These are phyloP conservation scores for Metarhizium robertsii DNA, from an alignment of 2,329 filamentous ascomycete genomes.

Conservation along the genomic window DNA sequence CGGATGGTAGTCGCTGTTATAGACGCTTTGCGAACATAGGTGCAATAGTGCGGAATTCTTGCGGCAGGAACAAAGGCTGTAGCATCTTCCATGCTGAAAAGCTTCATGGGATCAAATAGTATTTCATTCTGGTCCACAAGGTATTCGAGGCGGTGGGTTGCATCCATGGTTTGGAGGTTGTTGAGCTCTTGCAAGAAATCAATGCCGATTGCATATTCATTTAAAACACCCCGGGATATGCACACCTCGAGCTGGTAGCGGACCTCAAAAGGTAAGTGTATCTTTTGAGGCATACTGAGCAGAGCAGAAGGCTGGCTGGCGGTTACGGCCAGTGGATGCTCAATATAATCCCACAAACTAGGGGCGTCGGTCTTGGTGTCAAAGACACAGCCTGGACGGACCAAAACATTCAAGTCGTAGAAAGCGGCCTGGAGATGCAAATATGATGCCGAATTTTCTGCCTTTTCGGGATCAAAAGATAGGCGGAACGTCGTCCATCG, in stretches of 20 bases:
- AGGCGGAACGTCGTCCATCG: conserved; percentile 48
- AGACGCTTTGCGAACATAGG: conserved; percentile 63
- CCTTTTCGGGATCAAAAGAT: conserved; percentile 13
- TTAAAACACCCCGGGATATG: conserved; percentile 68
- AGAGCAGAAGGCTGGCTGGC: conserved; percentile 18
- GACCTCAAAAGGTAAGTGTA: conserved; percentile 55
- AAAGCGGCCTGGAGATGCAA: conserved; percentile 43
- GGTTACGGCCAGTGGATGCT: conserved; percentile 12
- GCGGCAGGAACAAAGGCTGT: conserved; percentile 35
- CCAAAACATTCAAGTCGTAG: conserved; percentile 61
- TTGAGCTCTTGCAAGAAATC: conserved; percentile 60
- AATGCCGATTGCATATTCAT: conserved; percentile 61
- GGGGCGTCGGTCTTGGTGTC: conserved; percentile 16
- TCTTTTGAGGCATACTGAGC: conserved; percentile 11
- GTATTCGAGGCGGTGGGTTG: conserved; percentile 63
- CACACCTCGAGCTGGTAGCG: conserved; percentile 91
- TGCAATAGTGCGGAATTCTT: conserved; percentile 62
- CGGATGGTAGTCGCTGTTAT: conserved; percentile 80
- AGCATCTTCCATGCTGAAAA: conserved; percentile 52
- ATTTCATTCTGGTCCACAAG: conserved; percentile 54
- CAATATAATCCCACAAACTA: conserved; percentile 22
- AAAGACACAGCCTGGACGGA: conserved; percentile 34
- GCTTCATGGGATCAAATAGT: conserved; percentile 60
- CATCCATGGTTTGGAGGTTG: conserved; percentile 33
- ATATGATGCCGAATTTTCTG: conserved; percentile 17